A percentile compares a stretch with the other conserved stretches of the same genome.
phyloP scores from a whole-genome alignment of 805 yeast genomes.

The Komagataella phaffii region DNA sequence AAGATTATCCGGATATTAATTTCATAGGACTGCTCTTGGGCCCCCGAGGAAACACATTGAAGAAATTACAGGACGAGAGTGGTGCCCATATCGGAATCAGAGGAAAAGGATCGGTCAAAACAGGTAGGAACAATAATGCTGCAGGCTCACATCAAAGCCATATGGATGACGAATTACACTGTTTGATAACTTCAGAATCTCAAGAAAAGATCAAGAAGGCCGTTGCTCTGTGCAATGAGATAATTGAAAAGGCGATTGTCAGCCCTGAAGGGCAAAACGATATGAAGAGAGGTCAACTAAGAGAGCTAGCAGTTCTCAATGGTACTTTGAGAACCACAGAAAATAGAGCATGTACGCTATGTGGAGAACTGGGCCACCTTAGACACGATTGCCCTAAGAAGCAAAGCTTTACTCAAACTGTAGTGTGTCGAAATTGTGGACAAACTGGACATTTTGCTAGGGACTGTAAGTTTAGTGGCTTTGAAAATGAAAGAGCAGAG shows the following conservation, averaged over 20 bases:
- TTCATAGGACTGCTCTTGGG: slow-evolving; percentile 87
- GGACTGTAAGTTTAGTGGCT: slow-evolving; percentile 47
- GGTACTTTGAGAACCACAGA: slow-evolving; percentile 79
- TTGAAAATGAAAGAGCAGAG: slow-evolving; percentile 13
- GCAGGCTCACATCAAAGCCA: slow-evolving; percentile 35
- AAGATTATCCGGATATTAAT: slow-evolving; percentile 83
- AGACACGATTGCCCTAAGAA: slow-evolving; percentile 51
- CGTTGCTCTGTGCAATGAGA: slow-evolving; percentile 53
- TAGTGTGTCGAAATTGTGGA: slow-evolving; percentile 73
- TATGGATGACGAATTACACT: slow-evolving; percentile 77
- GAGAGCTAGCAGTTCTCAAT: slow-evolving; percentile 86
- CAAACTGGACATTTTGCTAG: slow-evolving; percentile 75
- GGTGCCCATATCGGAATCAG: slow-evolving; percentile 87
- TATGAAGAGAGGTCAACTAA: slow-evolving; percentile 75
- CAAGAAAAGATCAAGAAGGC: slow-evolving; percentile 71
- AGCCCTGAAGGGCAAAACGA: slow-evolving; percentile 93
- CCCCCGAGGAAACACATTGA: slow-evolving; percentile 88
- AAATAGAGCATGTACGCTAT: slow-evolving; percentile 44
- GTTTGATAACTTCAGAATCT: slow-evolving; percentile 72
- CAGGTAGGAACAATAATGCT: slow-evolving; percentile 53
- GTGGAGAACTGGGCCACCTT: slow-evolving; percentile 57
- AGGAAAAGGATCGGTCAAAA: slow-evolving; percentile 93
- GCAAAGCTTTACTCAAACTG: slow-evolving; percentile 32
- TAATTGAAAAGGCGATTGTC: slow-evolving; percentile 71
- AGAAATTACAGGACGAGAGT: slow-evolving; percentile 66